Evolutionary conservation across 768 basidiomycete species (phyloP).

Genomic region (Boletus rufocinnamomeus): DNA sequence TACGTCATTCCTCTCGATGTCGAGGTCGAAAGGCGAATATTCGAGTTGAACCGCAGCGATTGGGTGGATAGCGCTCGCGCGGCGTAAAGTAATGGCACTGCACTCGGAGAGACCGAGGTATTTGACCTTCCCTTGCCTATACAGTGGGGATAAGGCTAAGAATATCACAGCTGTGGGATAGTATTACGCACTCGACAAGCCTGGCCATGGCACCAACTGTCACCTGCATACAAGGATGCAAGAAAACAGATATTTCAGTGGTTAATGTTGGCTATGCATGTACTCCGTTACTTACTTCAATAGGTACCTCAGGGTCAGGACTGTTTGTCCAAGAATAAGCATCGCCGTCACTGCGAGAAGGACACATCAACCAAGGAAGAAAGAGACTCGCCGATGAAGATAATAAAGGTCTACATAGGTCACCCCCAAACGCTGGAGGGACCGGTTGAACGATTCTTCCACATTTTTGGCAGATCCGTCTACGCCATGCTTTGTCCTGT

Average conservation of each 20-base stretch:
- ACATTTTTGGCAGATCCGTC: conserved; percentile 46
- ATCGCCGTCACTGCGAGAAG: background rate
- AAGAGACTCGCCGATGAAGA: conserved; percentile 38
- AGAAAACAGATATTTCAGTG: background rate
- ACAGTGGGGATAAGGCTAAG: conserved; percentile 20
- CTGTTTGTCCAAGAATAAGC: conserved; percentile 19
- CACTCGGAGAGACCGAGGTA: conserved; percentile 57
- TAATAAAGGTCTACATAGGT: conserved; percentile 49
- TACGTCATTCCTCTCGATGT: conserved; percentile 47
- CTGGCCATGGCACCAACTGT: conserved; percentile 53
- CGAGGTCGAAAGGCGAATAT: conserved; percentile 51
- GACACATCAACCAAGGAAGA: background rate
- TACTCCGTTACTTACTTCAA: conserved; percentile 40
- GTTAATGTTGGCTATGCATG: background rate
- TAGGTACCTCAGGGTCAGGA: conserved; percentile 45
- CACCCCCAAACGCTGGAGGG: conserved; percentile 45
- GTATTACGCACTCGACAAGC: conserved; percentile 46
- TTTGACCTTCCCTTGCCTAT: conserved; percentile 41
- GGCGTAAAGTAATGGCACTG: conserved; percentile 46
- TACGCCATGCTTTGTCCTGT: conserved; percentile 25
- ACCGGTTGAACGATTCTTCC: conserved; percentile 38
- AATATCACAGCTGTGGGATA: background rate
- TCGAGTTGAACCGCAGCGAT: conserved; percentile 53
- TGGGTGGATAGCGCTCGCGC: conserved; percentile 52
- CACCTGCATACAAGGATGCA: conserved; percentile 21